Base-by-base conservation (phyloP, 495 filamentous ascomycete genomes). In the Neurospora terricola region DNA sequence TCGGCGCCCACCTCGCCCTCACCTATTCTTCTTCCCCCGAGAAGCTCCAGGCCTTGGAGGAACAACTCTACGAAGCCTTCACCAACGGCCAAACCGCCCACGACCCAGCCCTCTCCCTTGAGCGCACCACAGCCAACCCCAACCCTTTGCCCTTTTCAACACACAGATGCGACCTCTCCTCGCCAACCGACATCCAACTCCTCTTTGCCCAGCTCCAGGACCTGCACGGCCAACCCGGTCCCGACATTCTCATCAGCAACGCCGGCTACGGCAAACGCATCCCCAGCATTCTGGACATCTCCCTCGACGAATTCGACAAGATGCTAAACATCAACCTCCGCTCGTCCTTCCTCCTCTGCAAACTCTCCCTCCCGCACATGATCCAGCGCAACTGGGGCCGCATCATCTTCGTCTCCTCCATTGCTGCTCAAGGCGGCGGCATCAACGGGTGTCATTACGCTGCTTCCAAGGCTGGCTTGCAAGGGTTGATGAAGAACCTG, bases 371-470 rank as follows among this genome's bases (percentile, higher is more conserved):
- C 3, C 88, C 89, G 69, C 84, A 87, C 70, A 92, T 92, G 91
- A 86, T 87, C 70, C 78, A 78, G 36, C 85, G 86, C 75, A 79
- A 80, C 37, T 92, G 90, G 90, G 90, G 91, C 5, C 83, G 90
- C 6, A 90, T 92, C 70, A 81, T 92, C 27, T 91, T 90, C 75
- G 87, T 92, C 75, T 90, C 88, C 10, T 91, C 88, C 42, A 90
- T 93, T 72, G 89, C 91, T 8, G 90, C 85, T 0, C 85, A 87
- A 39, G 91, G 89, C 2, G 90, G 87, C 5, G 89, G 90, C 3
- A 88, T 92, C 42, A 92, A 92, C 78, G 90, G 89, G 12, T 89
- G 88, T 54, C 90, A 92, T 74, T 93, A 92, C 75, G 88, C 89
- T 34, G 90, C 90, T 10, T 90, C 88, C 21, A 93, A 87, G 83